Evolutionary conservation across 495 filamentous ascomycete genomes (phyloP).

Genomic region (Aspergillus taichungensis): DNA sequence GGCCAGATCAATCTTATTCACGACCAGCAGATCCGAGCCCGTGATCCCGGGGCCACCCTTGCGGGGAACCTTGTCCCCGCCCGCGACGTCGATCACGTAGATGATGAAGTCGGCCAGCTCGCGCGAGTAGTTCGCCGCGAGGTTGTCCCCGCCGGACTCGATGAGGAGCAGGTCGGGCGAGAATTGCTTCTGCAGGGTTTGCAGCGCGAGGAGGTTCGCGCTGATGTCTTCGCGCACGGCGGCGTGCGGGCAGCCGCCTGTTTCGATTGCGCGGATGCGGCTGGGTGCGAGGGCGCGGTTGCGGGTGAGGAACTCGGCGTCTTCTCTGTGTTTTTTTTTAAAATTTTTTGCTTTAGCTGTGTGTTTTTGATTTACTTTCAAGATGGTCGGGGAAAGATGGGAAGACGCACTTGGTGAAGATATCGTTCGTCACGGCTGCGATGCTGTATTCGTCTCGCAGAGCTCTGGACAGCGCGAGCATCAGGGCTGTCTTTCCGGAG

Average conservation of each 20-base stretch:
- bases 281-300: conserved; percentile 70
- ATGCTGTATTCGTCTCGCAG: conserved; percentile 73
- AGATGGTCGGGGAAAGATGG: background rate
- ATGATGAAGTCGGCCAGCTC: conserved; percentile 96
- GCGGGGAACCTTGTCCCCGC: conserved; percentile 93
- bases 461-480: conserved; percentile 78
- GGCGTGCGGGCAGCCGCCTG: conserved; percentile 93
- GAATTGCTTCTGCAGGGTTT: conserved; percentile 73
- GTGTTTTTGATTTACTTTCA: background rate
- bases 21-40: conserved; percentile 80
- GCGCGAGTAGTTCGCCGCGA: conserved; percentile 89
- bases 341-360: background rate
- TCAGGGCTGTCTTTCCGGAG: conserved; percentile 93
- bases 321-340: conserved; percentile 54
- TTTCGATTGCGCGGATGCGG: conserved; percentile 93
- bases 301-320: conserved; percentile 90
- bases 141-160: conserved; percentile 90
- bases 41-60: conserved; percentile 98
- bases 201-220: conserved; percentile 85
- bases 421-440: conserved; percentile 96
- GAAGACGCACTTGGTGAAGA: conserved; percentile 65
- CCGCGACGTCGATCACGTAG: conserved; percentile 95
- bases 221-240: conserved; percentile 96
- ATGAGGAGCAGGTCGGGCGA: conserved; percentile 72
- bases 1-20: conserved; percentile 95